These are phyloP conservation scores for Neocucurbitaria cava DNA, from an alignment of 2,329 filamentous ascomycete genomes.

Conservation along the genomic window DNA sequence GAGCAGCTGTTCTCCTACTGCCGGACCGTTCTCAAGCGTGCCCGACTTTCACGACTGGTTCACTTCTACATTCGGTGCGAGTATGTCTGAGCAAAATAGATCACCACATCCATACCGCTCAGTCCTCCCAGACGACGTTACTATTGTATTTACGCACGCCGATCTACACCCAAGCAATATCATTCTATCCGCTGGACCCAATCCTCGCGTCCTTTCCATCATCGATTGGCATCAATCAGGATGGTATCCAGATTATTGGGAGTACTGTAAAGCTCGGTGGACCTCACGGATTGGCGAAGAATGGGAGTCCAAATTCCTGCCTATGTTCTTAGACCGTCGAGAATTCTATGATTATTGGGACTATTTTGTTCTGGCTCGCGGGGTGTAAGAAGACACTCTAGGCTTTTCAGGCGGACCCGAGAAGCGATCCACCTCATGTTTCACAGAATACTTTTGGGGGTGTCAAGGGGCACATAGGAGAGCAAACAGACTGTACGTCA, in stretches of 20 bases:
- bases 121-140: slow-evolving; percentile 17
- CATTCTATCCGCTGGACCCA: slow-evolving; percentile 7
- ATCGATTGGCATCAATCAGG: slow-evolving; percentile 23
- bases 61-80: slow-evolving; percentile 13
- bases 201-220: slow-evolving; percentile 9
- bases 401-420: not conserved
- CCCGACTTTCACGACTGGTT: slow-evolving; percentile 30
- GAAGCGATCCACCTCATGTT: not conserved
- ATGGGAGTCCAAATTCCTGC: slow-evolving; percentile 19
- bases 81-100: slow-evolving; percentile 5
- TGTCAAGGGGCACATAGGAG: too few species aligned
- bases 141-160: slow-evolving; percentile 27
- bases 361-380: slow-evolving; percentile 22
- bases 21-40: slow-evolving; percentile 24
- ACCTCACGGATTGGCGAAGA: slow-evolving; percentile 16
- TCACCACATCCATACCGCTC: slow-evolving; percentile 22
- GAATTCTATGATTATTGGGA: slow-evolving; percentile 23
- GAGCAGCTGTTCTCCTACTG: slow-evolving; percentile 9
- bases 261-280: slow-evolving; percentile 20
- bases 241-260: slow-evolving; percentile 12
- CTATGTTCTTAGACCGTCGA: slow-evolving; percentile 14
- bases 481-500: too few species aligned
- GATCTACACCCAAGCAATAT: slow-evolving; percentile 29
- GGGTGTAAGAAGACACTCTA: slow-evolving; percentile 4
- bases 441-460: too few species aligned